Percentiles rank a stretch among this genome's conserved stretches.
Conservation (phyloP, 345 rosid genomes). For the Dovyalis caffra region DNA sequence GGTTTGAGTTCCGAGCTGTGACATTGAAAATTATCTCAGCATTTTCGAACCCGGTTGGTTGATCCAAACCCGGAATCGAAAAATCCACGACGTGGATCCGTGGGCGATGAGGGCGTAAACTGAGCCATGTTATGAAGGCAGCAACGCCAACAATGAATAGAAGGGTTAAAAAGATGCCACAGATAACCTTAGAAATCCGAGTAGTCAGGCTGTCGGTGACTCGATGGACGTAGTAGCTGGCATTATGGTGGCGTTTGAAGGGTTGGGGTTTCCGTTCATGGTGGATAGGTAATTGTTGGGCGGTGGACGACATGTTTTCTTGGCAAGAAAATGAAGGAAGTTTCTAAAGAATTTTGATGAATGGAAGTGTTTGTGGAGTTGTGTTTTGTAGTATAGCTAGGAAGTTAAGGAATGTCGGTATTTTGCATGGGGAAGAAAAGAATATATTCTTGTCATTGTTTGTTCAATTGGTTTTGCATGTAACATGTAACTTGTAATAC, state of each 20-base stretch:
- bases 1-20: constrained; percentile 73
- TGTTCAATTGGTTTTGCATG: background rate
- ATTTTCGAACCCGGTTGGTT: constrained; percentile 49
- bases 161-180: constrained; percentile 49
- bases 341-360: background rate
- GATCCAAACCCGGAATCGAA: constrained; percentile 47
- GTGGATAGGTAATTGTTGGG: background rate
- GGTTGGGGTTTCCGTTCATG: background rate
- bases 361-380: background rate
- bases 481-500: background rate
- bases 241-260: constrained; percentile 34
- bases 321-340: background rate
- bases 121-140: constrained; percentile 67
- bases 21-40: constrained; percentile 55
- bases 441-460: constrained; percentile 6
- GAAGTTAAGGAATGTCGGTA: background rate
- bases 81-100: constrained; percentile 50
- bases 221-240: constrained; percentile 48
- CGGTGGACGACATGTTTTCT: constrained; percentile 5
- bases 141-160: constrained; percentile 48
- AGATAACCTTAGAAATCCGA: constrained; percentile 56
- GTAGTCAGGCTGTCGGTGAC: constrained; percentile 66
- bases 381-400: background rate
- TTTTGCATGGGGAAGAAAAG: constrained; percentile 21
- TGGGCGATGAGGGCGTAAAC: constrained; percentile 88